phyloP scores from a whole-genome alignment of 108 stramenopile genomes.

The Cyclotella baltica region DNA sequence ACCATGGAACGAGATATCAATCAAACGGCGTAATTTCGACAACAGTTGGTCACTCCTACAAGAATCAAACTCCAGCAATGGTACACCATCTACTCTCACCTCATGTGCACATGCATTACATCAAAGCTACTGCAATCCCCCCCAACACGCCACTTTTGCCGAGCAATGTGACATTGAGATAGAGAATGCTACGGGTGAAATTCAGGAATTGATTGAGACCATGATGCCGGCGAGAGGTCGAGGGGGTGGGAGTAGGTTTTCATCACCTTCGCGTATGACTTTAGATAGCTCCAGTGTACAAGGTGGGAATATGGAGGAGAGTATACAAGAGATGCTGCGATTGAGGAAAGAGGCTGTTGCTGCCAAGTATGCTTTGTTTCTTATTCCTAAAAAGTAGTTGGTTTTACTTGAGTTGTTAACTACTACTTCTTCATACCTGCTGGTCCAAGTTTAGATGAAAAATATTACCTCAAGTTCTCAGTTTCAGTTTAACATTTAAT shows the following conservation, averaged over 20 bases:
- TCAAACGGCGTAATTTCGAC: conserved; percentile 3
- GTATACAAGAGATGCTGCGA: conserved; percentile 26
- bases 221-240: conserved; percentile 37
- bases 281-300: not conserved
- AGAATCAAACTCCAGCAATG: not conserved
- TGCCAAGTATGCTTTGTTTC: conserved; percentile 22
- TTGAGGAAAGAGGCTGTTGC: conserved; percentile 36
- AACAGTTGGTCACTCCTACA: conserved; percentile 7
- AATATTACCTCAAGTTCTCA: not conserved
- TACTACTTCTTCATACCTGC: not conserved
- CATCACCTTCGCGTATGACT: not conserved
- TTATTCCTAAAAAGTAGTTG: conserved; percentile 29
- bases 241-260: conserved; percentile 4
- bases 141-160: conserved; percentile 10
- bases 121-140: conserved; percentile 17
- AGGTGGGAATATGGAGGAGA: conserved; percentile 9
- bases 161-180: conserved; percentile 28
- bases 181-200: conserved; percentile 12
- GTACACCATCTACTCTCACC: conserved; percentile 8
- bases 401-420: not conserved
- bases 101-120: conserved; percentile 27
- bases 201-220: conserved; percentile 22
- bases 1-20: conserved; percentile 3
- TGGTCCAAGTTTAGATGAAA: too few species aligned
- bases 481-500: too few species aligned